Conservation (phyloP, 208 protist species). For the Endotrypanum monterogeii region DNA sequence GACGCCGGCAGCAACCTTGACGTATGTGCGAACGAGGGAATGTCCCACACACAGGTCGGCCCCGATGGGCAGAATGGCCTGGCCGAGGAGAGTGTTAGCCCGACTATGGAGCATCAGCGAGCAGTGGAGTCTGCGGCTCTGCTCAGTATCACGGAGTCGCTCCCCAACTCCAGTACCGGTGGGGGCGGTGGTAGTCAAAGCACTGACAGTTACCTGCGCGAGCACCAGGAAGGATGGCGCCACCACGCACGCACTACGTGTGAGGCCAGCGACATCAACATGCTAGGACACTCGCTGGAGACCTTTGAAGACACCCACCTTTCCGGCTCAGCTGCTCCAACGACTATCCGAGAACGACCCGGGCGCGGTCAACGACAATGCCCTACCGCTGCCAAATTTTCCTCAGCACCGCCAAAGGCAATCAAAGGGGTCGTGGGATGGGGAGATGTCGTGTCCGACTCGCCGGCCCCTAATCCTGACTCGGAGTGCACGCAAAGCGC, state of each 20-base stretch:
- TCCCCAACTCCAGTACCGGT: not conserved
- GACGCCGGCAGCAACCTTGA: not conserved
- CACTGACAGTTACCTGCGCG: not conserved
- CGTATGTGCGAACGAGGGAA: not conserved
- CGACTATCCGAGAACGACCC: not conserved
- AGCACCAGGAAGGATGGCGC: not conserved
- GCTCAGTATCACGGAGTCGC: not conserved
- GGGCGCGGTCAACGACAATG: not conserved
- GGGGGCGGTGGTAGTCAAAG: not conserved
- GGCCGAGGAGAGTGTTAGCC: not conserved
- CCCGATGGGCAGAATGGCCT: not conserved
- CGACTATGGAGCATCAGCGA: not conserved
- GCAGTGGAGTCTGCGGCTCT: not conserved
- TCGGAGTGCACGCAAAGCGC: not conserved
- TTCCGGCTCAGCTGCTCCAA: not conserved
- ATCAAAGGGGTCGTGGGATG: not conserved
- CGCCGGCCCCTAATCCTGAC: not conserved
- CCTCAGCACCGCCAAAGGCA: not conserved
- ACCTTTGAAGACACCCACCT: conserved; percentile 1
- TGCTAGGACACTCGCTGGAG: not conserved
- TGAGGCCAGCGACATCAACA: not conserved
- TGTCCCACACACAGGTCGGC: not conserved
- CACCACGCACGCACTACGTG: not conserved
- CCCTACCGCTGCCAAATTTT: not conserved
- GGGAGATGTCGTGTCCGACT: not conserved